Conservation (phyloP, 352 stramenopile species). For the Phytophthora aleatoria region DNA sequence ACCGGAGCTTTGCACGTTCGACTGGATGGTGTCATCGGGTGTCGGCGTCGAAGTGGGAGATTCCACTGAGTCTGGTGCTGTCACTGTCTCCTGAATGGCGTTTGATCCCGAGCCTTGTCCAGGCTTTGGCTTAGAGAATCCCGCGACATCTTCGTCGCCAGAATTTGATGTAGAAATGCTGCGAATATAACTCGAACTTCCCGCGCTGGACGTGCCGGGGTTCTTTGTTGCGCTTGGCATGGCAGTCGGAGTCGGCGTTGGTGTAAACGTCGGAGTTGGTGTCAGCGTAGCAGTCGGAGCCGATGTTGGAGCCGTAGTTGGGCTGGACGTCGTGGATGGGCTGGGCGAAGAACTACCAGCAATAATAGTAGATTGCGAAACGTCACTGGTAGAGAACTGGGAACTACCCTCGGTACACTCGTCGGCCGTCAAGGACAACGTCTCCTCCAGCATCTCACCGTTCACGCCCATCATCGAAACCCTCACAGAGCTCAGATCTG, state of each 20-base stretch:
- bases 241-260: slow-evolving; percentile 5
- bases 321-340: not conserved
- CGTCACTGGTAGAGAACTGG: slow-evolving; percentile 47
- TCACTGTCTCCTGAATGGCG: slow-evolving; percentile 8
- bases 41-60: not conserved
- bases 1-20: slow-evolving; percentile 19
- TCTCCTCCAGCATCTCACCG: slow-evolving; percentile 61
- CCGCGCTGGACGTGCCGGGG: not conserved
- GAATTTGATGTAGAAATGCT: not conserved
- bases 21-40: slow-evolving; percentile 1
- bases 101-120: not conserved
- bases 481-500: slow-evolving; percentile 44
- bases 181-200: not conserved
- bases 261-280: not conserved
- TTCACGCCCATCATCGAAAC: slow-evolving; percentile 54
- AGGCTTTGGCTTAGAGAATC: not conserved
- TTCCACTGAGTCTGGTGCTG: not conserved
- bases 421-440: slow-evolving; percentile 51
- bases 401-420: slow-evolving; percentile 47
- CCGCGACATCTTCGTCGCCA: not conserved
- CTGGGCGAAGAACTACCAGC: not conserved
- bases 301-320: not conserved
- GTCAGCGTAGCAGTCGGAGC: slow-evolving; percentile 1
- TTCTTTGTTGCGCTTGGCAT: not conserved
- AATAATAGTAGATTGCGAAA: slow-evolving; percentile 12